Base-by-base conservation (phyloP, 2,329 filamentous ascomycete genomes). In the Trichoderma harzianum region DNA sequence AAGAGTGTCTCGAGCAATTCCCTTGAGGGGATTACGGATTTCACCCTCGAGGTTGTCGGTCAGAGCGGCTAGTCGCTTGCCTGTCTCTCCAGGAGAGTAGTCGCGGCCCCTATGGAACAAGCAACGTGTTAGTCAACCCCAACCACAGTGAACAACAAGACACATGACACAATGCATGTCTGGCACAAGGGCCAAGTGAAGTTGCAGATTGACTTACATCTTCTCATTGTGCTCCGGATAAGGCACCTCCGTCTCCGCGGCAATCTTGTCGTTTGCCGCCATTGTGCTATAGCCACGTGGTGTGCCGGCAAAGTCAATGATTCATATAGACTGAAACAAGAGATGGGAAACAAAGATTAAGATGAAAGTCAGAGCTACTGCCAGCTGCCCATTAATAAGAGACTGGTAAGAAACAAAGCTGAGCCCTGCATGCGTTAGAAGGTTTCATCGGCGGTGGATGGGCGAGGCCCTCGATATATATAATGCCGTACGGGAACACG, bases 1-100 rank as follows among this genome's bases (percentile, higher is more conserved):
- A 16, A 91, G 83, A 67, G 85, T 79, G 1, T 86, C 82, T 32
- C 84, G 83, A 2, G 86, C 82, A 8, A 91, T 83, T 0, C 84
- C 86, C 2, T 82, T 84, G 3, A 91, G 78, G 0, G 81, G 81
- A 53, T 90, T 91, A 32, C 76, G 76, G 51, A 80, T 79, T 53
- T 81, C 80, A 64, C 77, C 78, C 67, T 77, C 76, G 32, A 76
- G 16, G 34, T 76, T 76, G 16, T 77, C 69, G 28, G 69, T 65
- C 53, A 71, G 14, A 12, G 32, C 69, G 21, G 68, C 68, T 21
- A 70, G 68, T 43, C 53, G 51, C 7, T 53, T 39, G 21, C 51
- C 64, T 4, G 57, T 61, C 5, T 69, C 66, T 32, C 32, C 64
- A 47, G 57, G 39, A 30, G 66, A 62, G 30, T 34, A 26, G 36